phyloP scores from a whole-genome alignment of 495 filamentous ascomycete species.

The Trichocladium uniseriatum region DNA sequence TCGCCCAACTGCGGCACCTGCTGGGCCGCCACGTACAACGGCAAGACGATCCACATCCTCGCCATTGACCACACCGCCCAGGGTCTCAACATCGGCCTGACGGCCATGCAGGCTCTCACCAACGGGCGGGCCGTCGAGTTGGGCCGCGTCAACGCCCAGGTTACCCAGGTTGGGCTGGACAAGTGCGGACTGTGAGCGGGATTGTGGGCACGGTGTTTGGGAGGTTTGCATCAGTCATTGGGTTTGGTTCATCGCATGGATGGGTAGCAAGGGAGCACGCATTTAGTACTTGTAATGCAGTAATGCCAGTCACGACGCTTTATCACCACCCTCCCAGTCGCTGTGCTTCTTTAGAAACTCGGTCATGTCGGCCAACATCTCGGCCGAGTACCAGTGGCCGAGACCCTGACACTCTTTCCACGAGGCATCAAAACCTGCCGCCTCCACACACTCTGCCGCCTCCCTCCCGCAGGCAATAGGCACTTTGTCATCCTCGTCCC shows the following conservation, averaged over 20 bases:
- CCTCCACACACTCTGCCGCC: conserved; percentile 26
- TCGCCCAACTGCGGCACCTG: conserved; percentile 57
- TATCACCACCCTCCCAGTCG: background rate
- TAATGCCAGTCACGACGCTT: conserved; percentile 10
- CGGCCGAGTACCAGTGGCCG: conserved; percentile 46
- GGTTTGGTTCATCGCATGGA: background rate
- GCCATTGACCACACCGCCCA: conserved; percentile 53
- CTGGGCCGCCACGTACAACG: conserved; percentile 52
- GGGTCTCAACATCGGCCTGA: conserved; percentile 57
- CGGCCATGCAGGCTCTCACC: conserved; percentile 60
- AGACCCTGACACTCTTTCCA: conserved; percentile 40
- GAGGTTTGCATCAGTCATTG: background rate
- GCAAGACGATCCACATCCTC: conserved; percentile 52
- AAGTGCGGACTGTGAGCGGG: conserved; percentile 18
- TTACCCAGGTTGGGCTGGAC: conserved; percentile 31
- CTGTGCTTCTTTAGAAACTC: conserved; percentile 22
- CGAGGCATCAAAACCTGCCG: conserved; percentile 28
- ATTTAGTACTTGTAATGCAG: conserved; percentile 1
- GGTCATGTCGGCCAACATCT: conserved; percentile 40
- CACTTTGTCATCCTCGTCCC: conserved; percentile 40
- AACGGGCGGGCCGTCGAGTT: conserved; percentile 42
- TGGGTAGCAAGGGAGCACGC: background rate
- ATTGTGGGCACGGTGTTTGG: background rate
- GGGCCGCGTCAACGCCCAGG: conserved; percentile 49
- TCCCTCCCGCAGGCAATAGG: conserved; percentile 28